Conservation (phyloP, 2,329 filamentous ascomycete genomes). For the Fusarium dimerum region DNA sequence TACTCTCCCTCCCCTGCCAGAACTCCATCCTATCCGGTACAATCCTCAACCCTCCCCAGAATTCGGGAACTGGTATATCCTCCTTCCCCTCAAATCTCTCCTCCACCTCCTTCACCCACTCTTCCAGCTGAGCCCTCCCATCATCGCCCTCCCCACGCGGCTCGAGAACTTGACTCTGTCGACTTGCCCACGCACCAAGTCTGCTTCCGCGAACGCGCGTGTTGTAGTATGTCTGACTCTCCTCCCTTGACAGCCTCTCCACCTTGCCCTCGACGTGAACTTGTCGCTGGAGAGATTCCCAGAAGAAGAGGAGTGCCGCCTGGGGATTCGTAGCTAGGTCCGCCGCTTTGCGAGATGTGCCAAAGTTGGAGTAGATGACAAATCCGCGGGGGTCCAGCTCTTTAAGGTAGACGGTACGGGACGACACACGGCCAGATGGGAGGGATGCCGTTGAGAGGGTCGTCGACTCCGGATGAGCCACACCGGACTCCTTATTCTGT, state of each 20-base stretch:
- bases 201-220: conserved; percentile 75
- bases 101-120: conserved; percentile 76
- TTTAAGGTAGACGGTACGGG: conserved; percentile 91
- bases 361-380: conserved; percentile 93
- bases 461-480: conserved; percentile 84
- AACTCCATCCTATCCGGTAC: conserved; percentile 89
- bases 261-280: conserved; percentile 82
- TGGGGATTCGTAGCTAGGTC: conserved; percentile 75
- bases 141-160: conserved; percentile 54
- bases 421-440: conserved; percentile 80
- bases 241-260: conserved; percentile 65
- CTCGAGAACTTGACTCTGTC: conserved; percentile 77
- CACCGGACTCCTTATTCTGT: conserved; percentile 47
- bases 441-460: conserved; percentile 82
- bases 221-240: conserved; percentile 71
- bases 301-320: conserved; percentile 87
- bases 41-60: conserved; percentile 91
- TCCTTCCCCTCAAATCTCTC: conserved; percentile 72
- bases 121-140: conserved; percentile 73
- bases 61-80: conserved; percentile 84
- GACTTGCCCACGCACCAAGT: conserved; percentile 91
- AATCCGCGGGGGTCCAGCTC: conserved; percentile 84
- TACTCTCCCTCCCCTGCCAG: conserved; percentile 88
- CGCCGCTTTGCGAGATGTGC: conserved; percentile 67
- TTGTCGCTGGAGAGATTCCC: conserved; percentile 83